Evolutionary conservation across 2,329 filamentous ascomycete species (phyloP), one percentile per base, ranked within the genome.

Genomic region (Phoma sp.): DNA sequence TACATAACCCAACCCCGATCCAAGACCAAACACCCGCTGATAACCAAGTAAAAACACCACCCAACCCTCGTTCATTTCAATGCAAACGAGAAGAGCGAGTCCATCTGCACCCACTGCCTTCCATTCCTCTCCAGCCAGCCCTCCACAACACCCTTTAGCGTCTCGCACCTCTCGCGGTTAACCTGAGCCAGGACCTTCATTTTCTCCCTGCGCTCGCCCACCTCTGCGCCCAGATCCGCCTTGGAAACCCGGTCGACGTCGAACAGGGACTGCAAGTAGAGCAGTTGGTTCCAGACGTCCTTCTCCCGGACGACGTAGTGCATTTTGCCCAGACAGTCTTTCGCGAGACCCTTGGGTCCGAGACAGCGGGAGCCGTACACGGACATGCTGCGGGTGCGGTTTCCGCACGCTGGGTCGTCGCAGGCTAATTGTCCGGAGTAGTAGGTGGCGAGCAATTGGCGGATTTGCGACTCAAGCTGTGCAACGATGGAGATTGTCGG

Each of bases 391-490:
- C 94, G 85, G 2, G 95, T 98, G 52, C 91, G 88, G 70, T 88
- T 90, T 25, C 89, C 90, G 75, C 95, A 99, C 31, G 90, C 87
- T 2, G 90, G 80, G 74, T 99, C 95, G 74, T 96, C 90, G 75
- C 95, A 99, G 35, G 91, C 82, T 6, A 99, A 85, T 88, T 91
- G 96, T 57, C 88, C 92, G 70, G 96, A 90, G 76, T 99, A 98
- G 81, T 99, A 99, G 43, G 85, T 85, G 9, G 90, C 83, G 6
- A 91, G 90, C 65, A 92, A 86, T 31, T 84, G 80, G 43, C 95
- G 88, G 63, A 98, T 88, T 56, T 94, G 89, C 50, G 86, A 83
- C 73, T 99, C 95, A 5, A 98, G 81, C 74, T 99, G 95, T 1
- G 93, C 90, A 9, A 96, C 85, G 43, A 98, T 79, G 8, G 87